phyloP scores from a whole-genome alignment of 805 yeast species.

The Hanseniaspora meyeri region DNA sequence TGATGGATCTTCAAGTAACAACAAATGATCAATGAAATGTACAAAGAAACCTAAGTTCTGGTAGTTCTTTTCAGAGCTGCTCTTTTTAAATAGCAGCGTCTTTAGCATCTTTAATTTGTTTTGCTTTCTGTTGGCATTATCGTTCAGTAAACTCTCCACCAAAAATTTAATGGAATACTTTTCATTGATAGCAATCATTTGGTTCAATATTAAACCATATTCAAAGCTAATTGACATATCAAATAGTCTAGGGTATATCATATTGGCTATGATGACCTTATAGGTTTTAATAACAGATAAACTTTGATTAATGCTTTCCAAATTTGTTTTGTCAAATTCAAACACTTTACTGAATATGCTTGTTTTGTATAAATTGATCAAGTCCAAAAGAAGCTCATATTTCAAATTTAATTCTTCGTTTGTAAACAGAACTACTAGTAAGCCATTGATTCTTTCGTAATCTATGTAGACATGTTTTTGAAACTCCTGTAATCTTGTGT shows the following conservation, averaged over 20 bases:
- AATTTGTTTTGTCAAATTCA: neutral
- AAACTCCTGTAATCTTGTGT: neutral
- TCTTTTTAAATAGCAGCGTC: neutral
- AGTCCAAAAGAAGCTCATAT: neutral
- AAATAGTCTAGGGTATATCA: constrained; percentile 2
- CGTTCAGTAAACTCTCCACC: neutral
- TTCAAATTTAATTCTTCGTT: neutral
- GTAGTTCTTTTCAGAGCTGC: neutral
- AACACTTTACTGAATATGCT: constrained; percentile 5
- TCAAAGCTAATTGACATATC: neutral
- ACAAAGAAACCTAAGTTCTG: neutral
- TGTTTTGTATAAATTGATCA: neutral
- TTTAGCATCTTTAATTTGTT: neutral
- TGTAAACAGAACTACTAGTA: neutral
- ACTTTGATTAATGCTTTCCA: constrained; percentile 5
- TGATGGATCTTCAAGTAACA: neutral
- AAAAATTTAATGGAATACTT: constrained; percentile 9
- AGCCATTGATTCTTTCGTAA: neutral
- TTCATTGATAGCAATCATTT: neutral
- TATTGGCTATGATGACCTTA: neutral
- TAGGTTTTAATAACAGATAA: constrained; percentile 8
- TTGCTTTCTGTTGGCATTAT: neutral
- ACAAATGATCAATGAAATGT: constrained; percentile 4
- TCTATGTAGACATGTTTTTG: neutral
- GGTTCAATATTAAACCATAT: neutral